Evolutionary conservation across 1,139 yeast species (phyloP), one percentile per base, ranked within the genome.

Genomic region (Spencermartinsiella ligniputridi): DNA sequence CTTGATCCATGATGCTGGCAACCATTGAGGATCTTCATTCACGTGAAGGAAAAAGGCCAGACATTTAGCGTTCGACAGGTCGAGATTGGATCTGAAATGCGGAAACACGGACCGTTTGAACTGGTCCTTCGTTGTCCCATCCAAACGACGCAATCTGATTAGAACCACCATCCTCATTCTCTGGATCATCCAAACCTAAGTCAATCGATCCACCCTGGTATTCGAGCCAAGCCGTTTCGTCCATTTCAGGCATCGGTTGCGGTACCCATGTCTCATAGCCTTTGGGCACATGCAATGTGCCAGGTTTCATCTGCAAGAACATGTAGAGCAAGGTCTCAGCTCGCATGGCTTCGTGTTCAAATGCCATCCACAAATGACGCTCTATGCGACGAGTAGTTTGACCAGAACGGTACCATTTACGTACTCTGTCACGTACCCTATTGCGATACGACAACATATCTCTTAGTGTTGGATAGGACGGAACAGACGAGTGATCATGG

Each of bases 321-420:
- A 36, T 36, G 24, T 36, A 36, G 11, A 36, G 39, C 18, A 36
- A 18, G 11, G 39, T 36, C 17, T 36, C 39, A 16, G 24, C 15
- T n/a, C 22, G 39, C 39, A 36, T 36, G 19, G 24, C 30, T 11
- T 36, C 39, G 30, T 36, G 39, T 18, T 36, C 39, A 22, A 36
- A 36, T 6, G 39, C 30, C 16, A 27, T 15, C 9, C 39, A 13
- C 17, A 12, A 13, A 13, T 20, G 30, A 13, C 30, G 27, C 3
- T 24, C 39, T 3, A 27, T 8, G 5, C 39, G 17, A 15, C 19
- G 6, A 5, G 13, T 17, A 12, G 16, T n/a, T 9, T 18, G 17
- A 8, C 24, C 39, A 8, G 16, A 16, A 4, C 15, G 6, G 30
- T 20, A 36, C 39, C 21, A 5, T 3, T 3, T 13, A 12, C 21